Evolutionary conservation across 129 eudicot species (phyloP), one percentile per base, ranked within the genome.

Genomic region (Heracleum sosnowskyi): DNA sequence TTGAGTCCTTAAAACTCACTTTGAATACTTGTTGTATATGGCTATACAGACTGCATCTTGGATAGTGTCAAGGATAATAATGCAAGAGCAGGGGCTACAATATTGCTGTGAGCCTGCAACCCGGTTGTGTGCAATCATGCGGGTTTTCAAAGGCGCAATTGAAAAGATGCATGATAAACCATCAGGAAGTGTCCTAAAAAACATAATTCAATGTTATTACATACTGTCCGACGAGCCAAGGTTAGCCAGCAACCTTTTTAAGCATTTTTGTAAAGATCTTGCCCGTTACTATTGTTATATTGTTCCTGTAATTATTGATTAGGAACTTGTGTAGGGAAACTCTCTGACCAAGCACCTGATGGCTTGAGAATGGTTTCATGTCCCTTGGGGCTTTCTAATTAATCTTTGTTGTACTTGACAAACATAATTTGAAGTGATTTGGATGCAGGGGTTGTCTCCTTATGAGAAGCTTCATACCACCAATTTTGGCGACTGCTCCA

Each of bases 391-490:
- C 33, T 33, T 39, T 36, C 34, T 37, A 69, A 64, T 74, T 77
- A 49, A 5, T 40, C 0, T 20, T 1, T 40, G 35, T 11, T 20
- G 49, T 72, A 41, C 35, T 72, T n/a, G 8, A 4, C 35, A n/a
- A 24, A 29, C 51, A 40, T 72, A 29, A 74, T 29, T n/a, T 74
- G 34, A 39, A 22, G 36, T 73, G 66, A 79, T 77, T 75, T 9
- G 29, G 69, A 74, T 87, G 74, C 83, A 87, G 91, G 88, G 75
- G 80, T 70, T 53, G 66, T 84, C 83, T 82, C 64, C 79, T 81
- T 1, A 31, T 85, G 28, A n/a, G 7, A 69, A 79, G 33, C 41
- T 70, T 73, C 55, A 78, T 84, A 47, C 91, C 88, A 7, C 71
- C 77, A 44, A 82, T 64, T 63, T 31, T 87, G 77, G 80, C 73